Base-by-base conservation (phyloP, 768 basidiomycete genomes). In the Suillus variegatus region DNA sequence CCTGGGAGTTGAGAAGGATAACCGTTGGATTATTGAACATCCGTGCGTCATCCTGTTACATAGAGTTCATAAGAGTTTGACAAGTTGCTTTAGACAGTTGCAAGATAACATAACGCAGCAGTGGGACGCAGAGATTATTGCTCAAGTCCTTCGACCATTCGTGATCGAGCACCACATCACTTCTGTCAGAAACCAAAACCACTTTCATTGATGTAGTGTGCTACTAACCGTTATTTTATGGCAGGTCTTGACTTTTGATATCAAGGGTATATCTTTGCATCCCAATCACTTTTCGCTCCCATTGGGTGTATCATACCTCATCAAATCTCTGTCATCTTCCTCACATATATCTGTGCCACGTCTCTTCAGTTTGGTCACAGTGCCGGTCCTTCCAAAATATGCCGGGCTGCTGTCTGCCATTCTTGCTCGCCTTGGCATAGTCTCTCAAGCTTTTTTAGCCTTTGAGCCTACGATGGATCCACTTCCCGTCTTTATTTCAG, bases 241-340 rank as follows among this genome's bases (percentile, higher is more conserved):
- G 36, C 69, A 96, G 94, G 87, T 97, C 56, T 80, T 97, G 57
- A 96, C 94, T 0, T 97, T 97, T 72, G 95, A 97, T 75, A 65
- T 78, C 0, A 69, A 71, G 2, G 95, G 95, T 2, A 79, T 97
- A 16, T 93, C 95, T n/a, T 81, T 80, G 4, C 95, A 97, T 72
- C 92, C 92, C 2, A 97, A 97, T 73, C 95, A 97, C 76, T 82
- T 80, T 67, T 88, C 94, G 1, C 81, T 95, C 20, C 85, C 84
- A 9, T 73, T 77, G 25, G 91, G 89, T 46, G 85, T 83, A 44
- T 73, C 81, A 47, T 75, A 80, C 61, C 81, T 91, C 25, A 70
- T 80, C 43, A 64, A 69, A 70, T 82, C 60, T 43, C 66, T 70
- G 71, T 66, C 56, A 51, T 70, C 74, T 41, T 68, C 72, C 4